A percentile compares a stretch with the other conserved stretches of the same genome.
Conservation (phyloP, 495 filamentous ascomycete species). For the Aspergillus sclerotiicarbonarius region DNA sequence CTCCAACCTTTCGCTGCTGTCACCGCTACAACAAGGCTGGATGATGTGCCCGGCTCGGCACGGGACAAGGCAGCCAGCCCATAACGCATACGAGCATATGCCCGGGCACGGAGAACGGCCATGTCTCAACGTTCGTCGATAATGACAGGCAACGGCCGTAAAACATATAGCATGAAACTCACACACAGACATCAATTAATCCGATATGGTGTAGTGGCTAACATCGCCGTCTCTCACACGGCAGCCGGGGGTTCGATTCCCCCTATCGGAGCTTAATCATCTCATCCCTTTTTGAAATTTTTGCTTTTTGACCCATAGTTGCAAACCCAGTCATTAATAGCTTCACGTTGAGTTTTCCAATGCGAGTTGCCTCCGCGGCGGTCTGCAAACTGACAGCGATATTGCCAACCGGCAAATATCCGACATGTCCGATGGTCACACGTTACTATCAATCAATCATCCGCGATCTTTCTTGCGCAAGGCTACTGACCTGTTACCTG, state of each 20-base stretch:
- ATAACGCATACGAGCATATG: not conserved
- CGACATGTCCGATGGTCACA: not conserved
- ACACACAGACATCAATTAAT: not conserved
- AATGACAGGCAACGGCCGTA: too few species aligned
- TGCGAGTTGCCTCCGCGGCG: not conserved
- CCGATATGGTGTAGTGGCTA: not conserved
- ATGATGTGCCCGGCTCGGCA: not conserved
- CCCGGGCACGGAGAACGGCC: not conserved
- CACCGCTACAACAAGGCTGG: not conserved
- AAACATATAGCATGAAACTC: too few species aligned
- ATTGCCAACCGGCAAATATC: not conserved
- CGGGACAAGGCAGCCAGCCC: not conserved
- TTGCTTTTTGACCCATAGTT: not conserved
- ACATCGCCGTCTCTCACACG: slow-evolving; percentile 20
- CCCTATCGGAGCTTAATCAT: slow-evolving; percentile 27
- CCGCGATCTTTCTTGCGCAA: not conserved
- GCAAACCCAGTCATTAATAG: too few species aligned
- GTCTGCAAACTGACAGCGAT: not conserved
- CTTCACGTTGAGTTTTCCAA: not conserved
- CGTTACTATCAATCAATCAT: not conserved
- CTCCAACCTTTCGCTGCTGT: not conserved
- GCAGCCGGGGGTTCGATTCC: slow-evolving; percentile 40
- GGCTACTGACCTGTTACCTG: not conserved
- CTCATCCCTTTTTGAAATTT: not conserved
- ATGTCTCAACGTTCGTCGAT: not conserved